A percentile compares a stretch with the other conserved stretches of the same genome.
Conservation (phyloP, 306 rosid species). For the Neltuma alba region DNA sequence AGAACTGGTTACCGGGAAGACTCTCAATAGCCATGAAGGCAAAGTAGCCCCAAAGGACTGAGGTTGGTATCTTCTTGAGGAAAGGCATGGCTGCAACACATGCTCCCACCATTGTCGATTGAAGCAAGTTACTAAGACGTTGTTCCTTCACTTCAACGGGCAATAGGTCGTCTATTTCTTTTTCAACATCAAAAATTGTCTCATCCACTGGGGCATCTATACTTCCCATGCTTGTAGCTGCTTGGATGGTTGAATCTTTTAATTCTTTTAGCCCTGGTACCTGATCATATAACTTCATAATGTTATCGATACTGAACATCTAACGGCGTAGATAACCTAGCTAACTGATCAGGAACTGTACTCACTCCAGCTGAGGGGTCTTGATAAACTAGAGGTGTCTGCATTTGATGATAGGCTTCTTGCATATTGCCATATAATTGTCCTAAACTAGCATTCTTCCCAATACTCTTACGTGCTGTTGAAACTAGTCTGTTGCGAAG, state of each 20-base stretch:
- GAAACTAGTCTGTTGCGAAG: conserved; percentile 80
- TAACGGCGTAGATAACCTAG: conserved; percentile 3
- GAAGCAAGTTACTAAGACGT: conserved; percentile 88
- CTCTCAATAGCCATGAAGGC: conserved; percentile 99
- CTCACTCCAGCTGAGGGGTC: conserved; percentile 70
- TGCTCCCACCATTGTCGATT: conserved; percentile 83
- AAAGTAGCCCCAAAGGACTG: conserved; percentile 99
- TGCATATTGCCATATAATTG: conserved; percentile 94
- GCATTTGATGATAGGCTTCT: conserved; percentile 94
- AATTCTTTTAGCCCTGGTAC: conserved; percentile 81
- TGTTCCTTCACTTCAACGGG: conserved; percentile 99
- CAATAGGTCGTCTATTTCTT: conserved; percentile 88
- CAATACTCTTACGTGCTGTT: conserved; percentile 71
- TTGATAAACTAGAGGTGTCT: conserved; percentile 88
- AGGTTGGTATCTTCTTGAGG: conserved; percentile 89
- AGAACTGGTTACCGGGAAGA: conserved; percentile 96
- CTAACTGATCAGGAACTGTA: neutral
- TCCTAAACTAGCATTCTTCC: conserved; percentile 89
- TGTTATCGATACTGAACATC: neutral
- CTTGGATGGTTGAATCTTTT: conserved; percentile 83
- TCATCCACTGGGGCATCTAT: conserved; percentile 89
- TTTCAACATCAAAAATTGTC: conserved; percentile 83
- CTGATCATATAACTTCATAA: conserved; percentile 27
- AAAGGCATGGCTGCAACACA: conserved; percentile 99
- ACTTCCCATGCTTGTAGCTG: conserved; percentile 84